Conservation (phyloP, 2,329 filamentous ascomycete genomes). For the Trichoderma atrobrunneum region DNA sequence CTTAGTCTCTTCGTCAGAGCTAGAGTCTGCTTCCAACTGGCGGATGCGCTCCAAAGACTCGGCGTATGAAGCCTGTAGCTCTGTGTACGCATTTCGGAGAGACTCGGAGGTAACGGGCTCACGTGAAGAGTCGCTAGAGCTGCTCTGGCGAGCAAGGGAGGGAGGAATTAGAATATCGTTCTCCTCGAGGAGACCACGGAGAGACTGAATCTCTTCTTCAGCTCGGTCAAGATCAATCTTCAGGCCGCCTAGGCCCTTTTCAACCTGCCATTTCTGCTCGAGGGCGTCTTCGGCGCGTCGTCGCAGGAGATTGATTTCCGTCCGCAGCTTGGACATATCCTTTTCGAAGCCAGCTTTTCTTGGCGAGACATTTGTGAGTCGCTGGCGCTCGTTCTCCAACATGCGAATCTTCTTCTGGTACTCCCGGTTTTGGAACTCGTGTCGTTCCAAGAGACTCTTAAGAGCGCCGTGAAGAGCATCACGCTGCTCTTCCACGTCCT, state of each 20-base stretch:
- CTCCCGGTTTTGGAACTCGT: conserved; percentile 79
- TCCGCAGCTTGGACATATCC: conserved; percentile 75
- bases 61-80: conserved; percentile 69
- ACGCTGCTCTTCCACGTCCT: conserved; percentile 89
- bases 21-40: conserved; percentile 54
- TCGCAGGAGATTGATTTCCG: conserved; percentile 80
- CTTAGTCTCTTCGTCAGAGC: conserved; percentile 57
- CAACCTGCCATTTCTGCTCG: conserved; percentile 93
- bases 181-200: conserved; percentile 74
- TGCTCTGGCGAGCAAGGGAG: conserved; percentile 48
- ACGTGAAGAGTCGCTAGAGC: conserved; percentile 27
- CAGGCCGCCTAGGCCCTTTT: conserved; percentile 81
- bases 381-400: conserved; percentile 75
- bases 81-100: conserved; percentile 69
- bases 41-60: conserved; percentile 66
- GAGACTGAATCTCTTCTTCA: conserved; percentile 84
- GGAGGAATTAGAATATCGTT: conserved; percentile 76
- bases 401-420: conserved; percentile 76
- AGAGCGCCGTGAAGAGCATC: conserved; percentile 88
- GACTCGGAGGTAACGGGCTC: conserved; percentile 64
- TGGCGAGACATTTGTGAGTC: conserved; percentile 65
- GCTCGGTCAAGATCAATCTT: conserved; percentile 97
- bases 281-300: conserved; percentile 89
- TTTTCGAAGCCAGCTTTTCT: conserved; percentile 76
- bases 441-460: conserved; percentile 78